Base-by-base conservation (phyloP, 768 basidiomycete species). In the Naematelia encephala region DNA sequence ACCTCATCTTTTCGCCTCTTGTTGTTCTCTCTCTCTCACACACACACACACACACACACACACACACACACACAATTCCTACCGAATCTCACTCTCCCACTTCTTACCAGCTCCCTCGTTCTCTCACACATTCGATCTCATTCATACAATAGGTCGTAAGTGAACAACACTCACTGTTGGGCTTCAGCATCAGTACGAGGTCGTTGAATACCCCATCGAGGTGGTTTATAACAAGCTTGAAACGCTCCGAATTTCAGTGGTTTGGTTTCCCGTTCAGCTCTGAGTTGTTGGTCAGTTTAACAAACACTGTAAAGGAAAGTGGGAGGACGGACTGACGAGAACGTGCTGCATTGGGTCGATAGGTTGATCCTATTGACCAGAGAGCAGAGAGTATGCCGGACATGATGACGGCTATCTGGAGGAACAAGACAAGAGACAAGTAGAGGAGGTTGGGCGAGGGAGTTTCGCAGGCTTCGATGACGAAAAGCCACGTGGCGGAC, bases 181-280 rank as follows among this genome's bases (percentile, higher is more conserved):
- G 76, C 76, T 25, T 77, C 71, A 13, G 57, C 58, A 56, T 77
- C 72, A 8, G 64, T 75, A 13, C 62, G 25, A 21, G 74, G 76
- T 30, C 69, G 26, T 19, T 49, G 45, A 16, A 75, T 50, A 34
- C 69, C 75, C 42, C 43, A 71, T 45, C 69, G 58, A 27, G 66
- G 67, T 28, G 68, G 70, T 22, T 22, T 58, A 51, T 76, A 76
- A 1, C 63, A 67, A 22, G 75, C 68, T 63, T 68, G 60, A 56
- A 76, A 76, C 1, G 73, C 71, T 0, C 75, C 73, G 52, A 73
- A 76, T 22, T 68, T 64, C 26, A 69, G 52, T 2, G 73, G 66
- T 51, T 27, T 56, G 29, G 50, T 50, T 14, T 64, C 56, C 12
- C 56, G 48, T 23, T 66, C 49, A 45, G 64, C 58, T 46, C 67